Base-by-base conservation (phyloP, 257 asterid species). In the Nicotiana tabacum region DNA sequence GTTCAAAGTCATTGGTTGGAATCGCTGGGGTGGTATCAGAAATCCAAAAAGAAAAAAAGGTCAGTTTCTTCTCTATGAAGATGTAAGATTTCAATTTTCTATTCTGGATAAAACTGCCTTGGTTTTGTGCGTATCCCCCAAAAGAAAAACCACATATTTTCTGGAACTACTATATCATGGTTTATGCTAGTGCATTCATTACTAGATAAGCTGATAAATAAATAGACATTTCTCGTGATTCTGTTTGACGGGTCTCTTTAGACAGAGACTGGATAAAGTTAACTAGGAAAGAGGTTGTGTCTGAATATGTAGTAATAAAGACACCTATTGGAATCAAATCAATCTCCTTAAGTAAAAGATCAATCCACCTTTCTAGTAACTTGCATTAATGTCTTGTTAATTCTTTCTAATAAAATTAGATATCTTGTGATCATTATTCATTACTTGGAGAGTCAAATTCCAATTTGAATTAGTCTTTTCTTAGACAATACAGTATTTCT, bases 1-100 rank as follows among this genome's bases (percentile, higher is more conserved):
- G 99, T 90, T 94, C 99, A 43, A 96, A 94, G 92, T 96, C 99
- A 62, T 89, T 96, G 92, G 98, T 94, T 90, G 99, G 99, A 79
- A 87, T 96, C 66, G 64, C 94, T 17, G 98, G 98, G 84, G 99
- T 96, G 85, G 82, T 96, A 58, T 88, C 98, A 32, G 98, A 96
- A 89, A 94, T 96, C 85, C 98, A 96, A 89, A 94, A 80, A 83
- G 97, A 94, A 91, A 96, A 94, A 90, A 96, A 94, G 98, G 98
- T 91, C 77, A 60, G 90, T 81, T 83, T 67, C 83, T 77, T 58
- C 72, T 77, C 46, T 65, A 29, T 30, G 69, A 84, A 69, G 76
- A 70, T 46, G 16, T 13, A n/a, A 57, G 64, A 72, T 51, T 21
- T 21, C 17, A 74, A 33, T 77, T 72, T 27, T 53, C 2, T 43